Evolutionary conservation across 192 early-diverging fungal genomes (phyloP).

Genomic region (Linnemannia zychae): DNA sequence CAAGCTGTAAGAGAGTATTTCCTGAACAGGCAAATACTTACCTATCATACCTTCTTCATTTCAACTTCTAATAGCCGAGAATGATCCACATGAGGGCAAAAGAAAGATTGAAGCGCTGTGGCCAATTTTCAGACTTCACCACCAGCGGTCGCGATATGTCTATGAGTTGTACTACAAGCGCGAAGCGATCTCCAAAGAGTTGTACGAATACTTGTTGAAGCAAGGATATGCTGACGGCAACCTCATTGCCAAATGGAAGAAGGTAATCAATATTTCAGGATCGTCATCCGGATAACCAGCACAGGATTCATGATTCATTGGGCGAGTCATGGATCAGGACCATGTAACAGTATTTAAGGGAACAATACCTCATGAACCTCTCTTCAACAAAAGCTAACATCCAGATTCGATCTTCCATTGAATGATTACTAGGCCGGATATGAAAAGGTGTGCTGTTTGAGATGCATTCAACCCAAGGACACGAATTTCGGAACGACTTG

Average conservation of each 20-base stretch:
- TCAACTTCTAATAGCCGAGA: slow-evolving; percentile 79
- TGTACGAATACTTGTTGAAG: slow-evolving; percentile 96
- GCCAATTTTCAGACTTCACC: slow-evolving; percentile 96
- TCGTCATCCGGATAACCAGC: neutral
- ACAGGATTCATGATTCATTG: neutral
- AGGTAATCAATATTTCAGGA: slow-evolving; percentile 63
- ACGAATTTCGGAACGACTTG: slow-evolving; percentile 98
- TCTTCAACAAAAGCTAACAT: neutral
- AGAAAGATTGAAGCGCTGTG: slow-evolving; percentile 93
- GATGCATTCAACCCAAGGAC: slow-evolving; percentile 97
- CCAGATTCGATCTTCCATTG: too few relatives aligned
- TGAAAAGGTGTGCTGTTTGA: slow-evolving; percentile 97
- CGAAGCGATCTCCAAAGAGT: slow-evolving; percentile 90
- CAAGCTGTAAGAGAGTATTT: too few relatives aligned
- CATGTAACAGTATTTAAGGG: neutral
- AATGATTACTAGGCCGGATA: slow-evolving; percentile 96
- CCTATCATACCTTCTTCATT: neutral
- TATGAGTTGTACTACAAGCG: slow-evolving; percentile 98
- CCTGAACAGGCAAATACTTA: neutral
- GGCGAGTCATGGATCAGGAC: neutral
- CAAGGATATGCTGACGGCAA: slow-evolving; percentile 91
- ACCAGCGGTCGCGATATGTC: slow-evolving; percentile 97
- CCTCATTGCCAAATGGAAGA: slow-evolving; percentile 99
- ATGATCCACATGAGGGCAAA: slow-evolving; percentile 94
- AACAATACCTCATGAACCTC: neutral